Evolutionary conservation across 768 basidiomycete genomes (phyloP), one percentile per base, ranked within the genome.

Genomic region (Dioszegia hungarica): DNA sequence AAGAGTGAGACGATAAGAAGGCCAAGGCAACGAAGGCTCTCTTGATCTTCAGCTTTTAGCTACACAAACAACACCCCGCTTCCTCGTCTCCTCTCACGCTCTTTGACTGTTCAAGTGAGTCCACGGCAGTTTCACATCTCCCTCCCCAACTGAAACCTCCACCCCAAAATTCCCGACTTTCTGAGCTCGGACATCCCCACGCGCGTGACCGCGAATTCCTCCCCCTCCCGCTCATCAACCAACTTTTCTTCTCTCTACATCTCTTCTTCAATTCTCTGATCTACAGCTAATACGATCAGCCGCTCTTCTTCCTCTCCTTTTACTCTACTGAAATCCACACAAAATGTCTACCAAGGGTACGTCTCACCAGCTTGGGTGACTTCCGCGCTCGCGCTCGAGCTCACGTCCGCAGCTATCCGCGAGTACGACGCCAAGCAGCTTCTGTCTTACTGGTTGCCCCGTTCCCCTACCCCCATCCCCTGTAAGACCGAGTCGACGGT

Each of bases 341-440:
- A 74, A 55, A 51, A 74, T 74, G 72, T 74, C 72, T 57, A 70
- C 72, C 57, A 74, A 74, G 61, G 69, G 72, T 74, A 54, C 61
- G 37, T 19, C 20, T 25, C 53, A 34, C 12, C 60, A 15, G 22
- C 50, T 39, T 27, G 25, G 28, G 25, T 17, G 11, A 11, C 44
- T 33, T 6, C n/a, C n/a, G n/a, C n/a, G n/a, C n/a, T n/a, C 27
- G 27, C 2, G 39, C 28, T 27, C 28, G 11, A 39, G 44, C 9
- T 43, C 39, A 40, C 34, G 12, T 19, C 19, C 38, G 12, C 28
- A 86, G 85, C 87, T 67, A 94, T 97, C 80, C 88, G 89, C 75
- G 92, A 97, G 82, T 98, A 91, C 82, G 94, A 99, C 77, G 94
- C 94, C 66, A 99, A 98, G 82, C 89, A 97, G 67, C 83, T 98